Evolutionary conservation across 1,284 basidiomycete genomes (phyloP).

Genomic region (Ustilago shanxiensis): DNA sequence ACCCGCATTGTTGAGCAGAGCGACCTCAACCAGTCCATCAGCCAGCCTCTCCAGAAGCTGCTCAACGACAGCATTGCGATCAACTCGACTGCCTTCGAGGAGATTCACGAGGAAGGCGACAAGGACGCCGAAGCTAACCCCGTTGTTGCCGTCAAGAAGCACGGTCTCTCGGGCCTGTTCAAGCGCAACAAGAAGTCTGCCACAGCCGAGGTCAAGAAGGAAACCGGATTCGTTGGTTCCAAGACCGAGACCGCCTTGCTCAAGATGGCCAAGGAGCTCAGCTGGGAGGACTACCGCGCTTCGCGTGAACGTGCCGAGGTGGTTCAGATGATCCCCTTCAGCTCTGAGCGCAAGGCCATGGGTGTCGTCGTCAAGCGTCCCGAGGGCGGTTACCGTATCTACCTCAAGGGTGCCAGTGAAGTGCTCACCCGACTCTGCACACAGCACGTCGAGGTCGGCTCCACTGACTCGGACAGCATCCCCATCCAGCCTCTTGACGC

Average conservation of each 20-base stretch:
- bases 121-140: constrained; percentile 23
- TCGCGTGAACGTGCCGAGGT: constrained; percentile 79
- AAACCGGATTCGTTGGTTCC: constrained; percentile 83
- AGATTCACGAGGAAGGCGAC: constrained; percentile 71
- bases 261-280: constrained; percentile 86
- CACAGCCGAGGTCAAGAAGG: constrained; percentile 41
- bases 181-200: constrained; percentile 38
- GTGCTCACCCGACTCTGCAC: constrained; percentile 84
- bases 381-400: constrained; percentile 78
- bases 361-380: constrained; percentile 83
- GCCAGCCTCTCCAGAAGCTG: constrained; percentile 77
- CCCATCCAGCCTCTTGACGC: constrained; percentile 65
- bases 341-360: constrained; percentile 95
- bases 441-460: constrained; percentile 78
- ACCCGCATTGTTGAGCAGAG: constrained; percentile 91
- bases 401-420: constrained; percentile 94
- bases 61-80: constrained; percentile 89
- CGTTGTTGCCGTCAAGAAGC: constrained; percentile 37
- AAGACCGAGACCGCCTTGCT: constrained; percentile 97
- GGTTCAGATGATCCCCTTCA: constrained; percentile 93
- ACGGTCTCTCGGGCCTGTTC: constrained; percentile 34
- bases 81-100: constrained; percentile 90
- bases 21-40: constrained; percentile 73
- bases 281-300: constrained; percentile 82
- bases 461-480: constrained; percentile 71